phyloP scores from a whole-genome alignment of 2,329 filamentous ascomycete genomes.

The Pseudogymnoascus sp. region DNA sequence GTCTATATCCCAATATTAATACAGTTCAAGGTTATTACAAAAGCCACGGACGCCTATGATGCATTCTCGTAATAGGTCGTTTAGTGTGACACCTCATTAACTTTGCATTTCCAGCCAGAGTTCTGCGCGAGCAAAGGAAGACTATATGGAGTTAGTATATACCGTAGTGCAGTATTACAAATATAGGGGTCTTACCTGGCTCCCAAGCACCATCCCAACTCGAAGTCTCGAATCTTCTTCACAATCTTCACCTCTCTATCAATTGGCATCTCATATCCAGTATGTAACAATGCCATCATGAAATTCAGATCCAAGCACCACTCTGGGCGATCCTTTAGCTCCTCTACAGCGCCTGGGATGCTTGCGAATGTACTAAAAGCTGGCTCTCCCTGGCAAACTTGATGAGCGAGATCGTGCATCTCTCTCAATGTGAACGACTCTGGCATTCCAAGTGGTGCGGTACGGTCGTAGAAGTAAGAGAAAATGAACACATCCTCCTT shows the following conservation, averaged over 20 bases:
- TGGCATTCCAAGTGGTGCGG: constrained; percentile 92
- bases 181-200: constrained; percentile 60
- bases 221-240: constrained; percentile 97
- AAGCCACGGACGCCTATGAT: constrained; percentile 2
- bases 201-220: constrained; percentile 95
- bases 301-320: constrained; percentile 95
- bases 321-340: constrained; percentile 76
- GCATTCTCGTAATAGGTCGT: constrained; percentile 1
- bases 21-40: background rate
- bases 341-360: constrained; percentile 68
- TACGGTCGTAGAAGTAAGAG: constrained; percentile 97
- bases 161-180: background rate
- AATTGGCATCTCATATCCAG: constrained; percentile 95
- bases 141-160: constrained; percentile 44
- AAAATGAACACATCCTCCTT: constrained; percentile 92
- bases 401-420: constrained; percentile 74
- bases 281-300: constrained; percentile 87
- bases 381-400: constrained; percentile 71
- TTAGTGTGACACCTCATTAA: constrained; percentile 47
- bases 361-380: constrained; percentile 75
- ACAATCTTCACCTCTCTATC: constrained; percentile 94
- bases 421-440: constrained; percentile 90
- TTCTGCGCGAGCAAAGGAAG: constrained; percentile 72
- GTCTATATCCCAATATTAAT: constrained; percentile 6
- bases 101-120: constrained; percentile 84